A percentile compares a stretch with the other conserved stretches of the same genome.
These are phyloP conservation scores for Cupressus sempervirens DNA, from an alignment of 75 land plant species.

Conservation along the genomic window DNA sequence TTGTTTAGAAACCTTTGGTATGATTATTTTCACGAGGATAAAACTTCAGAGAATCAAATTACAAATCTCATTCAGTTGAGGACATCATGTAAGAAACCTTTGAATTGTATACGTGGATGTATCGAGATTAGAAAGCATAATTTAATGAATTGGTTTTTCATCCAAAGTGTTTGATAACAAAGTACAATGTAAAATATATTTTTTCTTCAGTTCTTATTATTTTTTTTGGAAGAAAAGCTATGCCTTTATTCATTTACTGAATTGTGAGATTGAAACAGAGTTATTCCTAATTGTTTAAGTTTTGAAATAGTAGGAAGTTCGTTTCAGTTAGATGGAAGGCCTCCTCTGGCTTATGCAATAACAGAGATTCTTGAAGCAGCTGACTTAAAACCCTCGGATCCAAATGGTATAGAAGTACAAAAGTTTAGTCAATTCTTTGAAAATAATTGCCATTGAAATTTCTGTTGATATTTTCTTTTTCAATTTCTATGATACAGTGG, in stretches of 20 bases:
- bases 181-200: not conserved
- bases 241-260: not conserved
- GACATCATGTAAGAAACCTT: no score
- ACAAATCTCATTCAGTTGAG: no score
- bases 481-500: not conserved
- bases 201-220: not conserved
- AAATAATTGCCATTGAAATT: not conserved
- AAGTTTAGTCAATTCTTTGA: not conserved
- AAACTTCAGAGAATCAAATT: no score
- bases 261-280: not conserved
- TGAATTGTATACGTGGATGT: no score
- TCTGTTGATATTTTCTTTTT: not conserved
- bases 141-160: no score
- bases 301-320: conserved; percentile 32
- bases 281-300: not conserved
- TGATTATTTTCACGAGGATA: no score
- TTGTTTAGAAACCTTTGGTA: no score
- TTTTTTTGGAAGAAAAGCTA: not conserved
- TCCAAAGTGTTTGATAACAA: no score
- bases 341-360: conserved; percentile 52
- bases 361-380: conserved; percentile 83
- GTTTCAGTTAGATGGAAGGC: conserved; percentile 62
- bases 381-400: conserved; percentile 78
- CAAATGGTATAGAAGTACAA: conserved; percentile 61
- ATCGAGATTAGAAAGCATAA: no score